Conservation (phyloP, 495 filamentous ascomycete species). For the Tricharina praecox region DNA sequence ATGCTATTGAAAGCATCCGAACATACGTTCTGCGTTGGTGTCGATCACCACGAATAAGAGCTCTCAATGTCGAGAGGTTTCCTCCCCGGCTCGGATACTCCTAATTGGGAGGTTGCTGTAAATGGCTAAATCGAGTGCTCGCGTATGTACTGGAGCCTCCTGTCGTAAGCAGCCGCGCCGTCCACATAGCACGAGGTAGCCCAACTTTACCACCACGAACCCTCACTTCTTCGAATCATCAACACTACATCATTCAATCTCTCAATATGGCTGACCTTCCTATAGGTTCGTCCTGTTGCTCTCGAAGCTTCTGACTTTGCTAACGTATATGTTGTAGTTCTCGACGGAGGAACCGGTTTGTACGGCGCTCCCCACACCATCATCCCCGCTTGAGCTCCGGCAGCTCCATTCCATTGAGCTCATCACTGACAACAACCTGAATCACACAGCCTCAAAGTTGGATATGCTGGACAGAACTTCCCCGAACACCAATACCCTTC, state of each 20-base stretch:
- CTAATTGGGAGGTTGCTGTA: too few relatives aligned
- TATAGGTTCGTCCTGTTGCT: slow-evolving; percentile 40
- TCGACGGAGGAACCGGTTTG: slow-evolving; percentile 99
- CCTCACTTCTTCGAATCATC: background rate
- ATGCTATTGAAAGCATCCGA: too few relatives aligned
- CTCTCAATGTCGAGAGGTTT: too few relatives aligned
- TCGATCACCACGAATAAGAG: too few relatives aligned
- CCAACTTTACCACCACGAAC: too few relatives aligned
- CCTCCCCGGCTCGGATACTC: too few relatives aligned
- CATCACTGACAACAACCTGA: slow-evolving; percentile 11
- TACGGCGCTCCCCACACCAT: slow-evolving; percentile 14
- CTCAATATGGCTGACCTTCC: slow-evolving; percentile 51
- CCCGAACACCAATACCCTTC: slow-evolving; percentile 96
- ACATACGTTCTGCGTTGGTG: too few relatives aligned
- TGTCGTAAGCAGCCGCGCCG: too few relatives aligned
- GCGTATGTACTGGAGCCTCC: too few relatives aligned
- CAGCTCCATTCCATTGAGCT: background rate
- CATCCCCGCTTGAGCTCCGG: slow-evolving; percentile 4
- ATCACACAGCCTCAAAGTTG: slow-evolving; percentile 62
- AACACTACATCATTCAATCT: slow-evolving; percentile 2
- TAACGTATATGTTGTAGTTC: slow-evolving; percentile 43
- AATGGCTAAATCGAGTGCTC: too few relatives aligned
- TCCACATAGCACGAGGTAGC: too few relatives aligned
- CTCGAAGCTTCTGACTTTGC: slow-evolving; percentile 12
- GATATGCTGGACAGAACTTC: slow-evolving; percentile 89